A percentile compares a stretch with the other conserved stretches of the same genome.
Conservation (phyloP, 345 rosid genomes). For the Corchorus capsularis region DNA sequence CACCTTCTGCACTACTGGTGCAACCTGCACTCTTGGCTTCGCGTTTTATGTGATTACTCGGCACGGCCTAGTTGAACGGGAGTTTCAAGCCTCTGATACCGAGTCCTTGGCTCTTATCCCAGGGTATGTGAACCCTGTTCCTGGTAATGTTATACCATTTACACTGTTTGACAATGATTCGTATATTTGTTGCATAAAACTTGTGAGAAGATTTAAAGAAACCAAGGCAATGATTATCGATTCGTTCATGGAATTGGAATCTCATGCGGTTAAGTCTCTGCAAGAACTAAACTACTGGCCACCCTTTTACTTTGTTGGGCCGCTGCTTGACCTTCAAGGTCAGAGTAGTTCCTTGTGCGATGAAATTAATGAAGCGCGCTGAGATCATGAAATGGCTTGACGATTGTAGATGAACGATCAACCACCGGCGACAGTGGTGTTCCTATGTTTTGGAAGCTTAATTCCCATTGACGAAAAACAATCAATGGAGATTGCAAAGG, state of each 20-base stretch:
- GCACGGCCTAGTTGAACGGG: slow-evolving; percentile 18
- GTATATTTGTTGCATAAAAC: neutral
- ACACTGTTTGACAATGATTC: neutral
- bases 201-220: neutral
- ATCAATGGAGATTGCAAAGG: neutral
- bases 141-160: slow-evolving; percentile 34
- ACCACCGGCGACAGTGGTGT: neutral
- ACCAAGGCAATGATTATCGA: slow-evolving; percentile 28
- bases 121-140: slow-evolving; percentile 35
- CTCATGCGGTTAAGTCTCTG: slow-evolving; percentile 31
- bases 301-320: slow-evolving; percentile 44
- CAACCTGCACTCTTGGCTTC: slow-evolving; percentile 29
- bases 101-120: slow-evolving; percentile 20
- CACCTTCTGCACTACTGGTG: slow-evolving; percentile 32
- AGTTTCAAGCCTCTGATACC: slow-evolving; percentile 24
- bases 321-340: slow-evolving; percentile 35
- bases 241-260: slow-evolving; percentile 36
- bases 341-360: slow-evolving; percentile 27
- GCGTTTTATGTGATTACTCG: slow-evolving; percentile 33
- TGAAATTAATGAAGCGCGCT: neutral
- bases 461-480: neutral
- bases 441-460: neutral
- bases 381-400: neutral
- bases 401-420: too few relatives aligned
- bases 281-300: neutral